Base-by-base conservation (phyloP, 2,329 filamentous ascomycete species). In the Alternaria solani region DNA sequence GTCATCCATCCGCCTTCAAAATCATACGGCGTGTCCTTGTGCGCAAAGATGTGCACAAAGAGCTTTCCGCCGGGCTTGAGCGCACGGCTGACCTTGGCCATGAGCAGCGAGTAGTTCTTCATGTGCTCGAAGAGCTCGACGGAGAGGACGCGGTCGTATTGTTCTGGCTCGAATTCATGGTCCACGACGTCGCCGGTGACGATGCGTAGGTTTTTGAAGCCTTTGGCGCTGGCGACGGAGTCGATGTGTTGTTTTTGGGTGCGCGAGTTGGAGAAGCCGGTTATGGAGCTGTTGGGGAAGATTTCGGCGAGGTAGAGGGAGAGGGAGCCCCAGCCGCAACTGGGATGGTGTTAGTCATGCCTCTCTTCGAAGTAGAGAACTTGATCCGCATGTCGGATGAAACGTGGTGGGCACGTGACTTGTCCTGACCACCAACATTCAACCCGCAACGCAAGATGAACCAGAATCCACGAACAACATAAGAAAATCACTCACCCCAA, bases 111-210 rank as follows among this genome's bases (percentile, higher is more conserved):
- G 76, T 91, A 91, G 75, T 91, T 91, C 75, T 91, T 91, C 89
- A 91, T 91, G 76, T 91, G 89, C 74, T 91, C 89, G 70, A 92
- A 91, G 12, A 91, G 82, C 83, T 91, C 89, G 62, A 91, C 89
- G 7, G 86, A 88, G 16, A 91, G 81, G 1, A 91, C 87, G 12
- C 89, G 83, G 72, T 91, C 89, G 67, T 87, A 91, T 5, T 74
- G 79, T 26, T 80, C 80, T 9, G 79, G 74, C 60, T 85, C 80
- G 69, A 91, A 91, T 68, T 89, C 86, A 68, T 90, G 87, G 59
- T 87, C 85, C 16, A 88, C 87, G 2, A 90, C 85, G 68, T 92
- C 85, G 23, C 88, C 89, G 0, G 89, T 91, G 61, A 91, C 84
- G 61, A 91, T 86, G 0, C 76, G 81, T 12, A 91, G 75, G 64